phyloP scores from a whole-genome alignment of 73 alveolate species.

The Blepharisma stoltei region DNA sequence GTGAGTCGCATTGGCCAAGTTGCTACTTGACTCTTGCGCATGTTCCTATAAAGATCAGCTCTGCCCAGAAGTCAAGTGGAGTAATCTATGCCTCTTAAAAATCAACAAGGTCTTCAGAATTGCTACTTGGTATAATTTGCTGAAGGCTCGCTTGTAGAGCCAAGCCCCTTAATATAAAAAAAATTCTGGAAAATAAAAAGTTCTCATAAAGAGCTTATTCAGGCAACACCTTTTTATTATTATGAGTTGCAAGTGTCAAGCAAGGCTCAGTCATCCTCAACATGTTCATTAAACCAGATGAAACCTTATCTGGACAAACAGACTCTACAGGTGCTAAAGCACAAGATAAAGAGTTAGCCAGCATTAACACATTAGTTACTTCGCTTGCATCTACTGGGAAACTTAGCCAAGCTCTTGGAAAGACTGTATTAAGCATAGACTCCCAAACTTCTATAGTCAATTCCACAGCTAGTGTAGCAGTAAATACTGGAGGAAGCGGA shows the following conservation, averaged over 20 bases:
- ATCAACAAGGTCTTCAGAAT: too few species aligned
- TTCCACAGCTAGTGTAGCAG: background rate
- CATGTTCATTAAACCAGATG: background rate
- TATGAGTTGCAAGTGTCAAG: slow-evolving; percentile 38
- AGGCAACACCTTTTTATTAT: too few species aligned
- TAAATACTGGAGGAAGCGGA: background rate
- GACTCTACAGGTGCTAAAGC: background rate
- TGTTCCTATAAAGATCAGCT: too few species aligned
- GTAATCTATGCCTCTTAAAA: too few species aligned
- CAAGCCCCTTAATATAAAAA: too few species aligned
- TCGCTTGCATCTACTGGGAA: background rate
- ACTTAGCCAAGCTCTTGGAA: background rate
- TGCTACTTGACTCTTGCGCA: too few species aligned
- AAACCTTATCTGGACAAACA: background rate
- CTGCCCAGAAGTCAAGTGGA: too few species aligned
- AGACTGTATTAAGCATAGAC: background rate
- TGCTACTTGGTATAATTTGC: too few species aligned
- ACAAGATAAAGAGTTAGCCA: background rate
- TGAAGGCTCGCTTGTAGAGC: too few species aligned
- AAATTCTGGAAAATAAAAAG: too few species aligned
- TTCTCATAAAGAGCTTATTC: too few species aligned
- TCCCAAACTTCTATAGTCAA: background rate
- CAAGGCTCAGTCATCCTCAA: slow-evolving; percentile 14
- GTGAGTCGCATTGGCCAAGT: too few species aligned
- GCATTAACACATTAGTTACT: background rate